Conservation (phyloP, 2,329 filamentous ascomycete genomes). For the Xylariaceae sp. region DNA sequence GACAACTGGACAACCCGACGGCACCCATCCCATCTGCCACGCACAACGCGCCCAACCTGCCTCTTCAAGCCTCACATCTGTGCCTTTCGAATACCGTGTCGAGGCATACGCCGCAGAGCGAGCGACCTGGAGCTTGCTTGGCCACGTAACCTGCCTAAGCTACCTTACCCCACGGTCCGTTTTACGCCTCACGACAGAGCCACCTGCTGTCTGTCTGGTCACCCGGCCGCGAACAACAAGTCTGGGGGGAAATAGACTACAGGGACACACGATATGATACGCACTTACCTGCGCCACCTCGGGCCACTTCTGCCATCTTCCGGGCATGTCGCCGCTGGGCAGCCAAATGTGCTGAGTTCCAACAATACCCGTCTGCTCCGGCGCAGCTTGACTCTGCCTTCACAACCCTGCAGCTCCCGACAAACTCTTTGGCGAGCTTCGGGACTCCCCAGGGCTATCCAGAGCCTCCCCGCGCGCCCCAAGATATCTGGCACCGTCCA, state of each 20-base stretch:
- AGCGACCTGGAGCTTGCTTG: too few relatives aligned
- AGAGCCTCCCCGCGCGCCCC: slow-evolving; percentile 13
- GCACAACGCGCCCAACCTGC: too few relatives aligned
- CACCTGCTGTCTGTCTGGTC: too few relatives aligned
- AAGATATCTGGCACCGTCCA: slow-evolving; percentile 11
- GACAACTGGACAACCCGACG: too few relatives aligned
- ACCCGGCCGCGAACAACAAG: not conserved
- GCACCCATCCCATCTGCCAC: too few relatives aligned
- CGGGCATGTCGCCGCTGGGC: slow-evolving; percentile 14
- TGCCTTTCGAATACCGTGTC: too few relatives aligned
- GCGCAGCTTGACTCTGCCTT: slow-evolving; percentile 19
- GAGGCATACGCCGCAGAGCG: too few relatives aligned
- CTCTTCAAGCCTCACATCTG: too few relatives aligned
- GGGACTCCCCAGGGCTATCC: not conserved
- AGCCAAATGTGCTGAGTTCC: slow-evolving; percentile 16
- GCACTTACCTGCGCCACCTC: slow-evolving; percentile 12
- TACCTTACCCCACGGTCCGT: too few relatives aligned
- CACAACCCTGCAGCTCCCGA: slow-evolving; percentile 6
- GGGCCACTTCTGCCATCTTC: slow-evolving; percentile 13
- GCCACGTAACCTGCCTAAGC: too few relatives aligned
- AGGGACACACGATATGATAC: slow-evolving; percentile 13
- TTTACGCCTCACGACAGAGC: too few relatives aligned
- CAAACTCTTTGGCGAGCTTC: not conserved
- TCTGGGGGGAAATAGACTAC: not conserved
- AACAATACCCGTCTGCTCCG: slow-evolving; percentile 14